phyloP scores from a whole-genome alignment of 352 stramenopile genomes.

The Pythium monospermum region DNA sequence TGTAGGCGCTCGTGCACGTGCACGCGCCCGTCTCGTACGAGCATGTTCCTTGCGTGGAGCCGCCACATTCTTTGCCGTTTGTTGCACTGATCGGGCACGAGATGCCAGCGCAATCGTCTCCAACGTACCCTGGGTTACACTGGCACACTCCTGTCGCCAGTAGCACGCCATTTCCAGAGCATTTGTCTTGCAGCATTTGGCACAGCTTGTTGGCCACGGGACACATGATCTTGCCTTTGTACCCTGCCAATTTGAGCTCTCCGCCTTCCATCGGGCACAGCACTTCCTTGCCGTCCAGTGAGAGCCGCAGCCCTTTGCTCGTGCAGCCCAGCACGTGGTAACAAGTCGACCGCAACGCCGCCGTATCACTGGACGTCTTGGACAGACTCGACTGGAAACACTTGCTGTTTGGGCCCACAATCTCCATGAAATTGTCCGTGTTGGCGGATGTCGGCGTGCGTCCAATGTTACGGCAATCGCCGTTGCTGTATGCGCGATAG shows the following conservation, averaged over 20 bases:
- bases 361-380: slow-evolving; percentile 28
- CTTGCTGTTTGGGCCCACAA: slow-evolving; percentile 40
- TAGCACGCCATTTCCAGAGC: slow-evolving; percentile 54
- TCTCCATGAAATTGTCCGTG: slow-evolving; percentile 48
- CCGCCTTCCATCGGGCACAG: slow-evolving; percentile 57
- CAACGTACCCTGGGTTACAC: slow-evolving; percentile 49
- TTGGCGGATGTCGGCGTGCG: slow-evolving; percentile 31
- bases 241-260: slow-evolving; percentile 43
- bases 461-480: slow-evolving; percentile 63
- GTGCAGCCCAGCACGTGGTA: slow-evolving; percentile 57
- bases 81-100: slow-evolving; percentile 29
- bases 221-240: slow-evolving; percentile 44
- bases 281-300: slow-evolving; percentile 46
- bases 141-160: slow-evolving; percentile 42
- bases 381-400: slow-evolving; percentile 73
- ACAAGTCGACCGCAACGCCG: slow-evolving; percentile 36
- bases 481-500: slow-evolving; percentile 73
- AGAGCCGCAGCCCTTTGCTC: slow-evolving; percentile 31
- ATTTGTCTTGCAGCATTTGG: slow-evolving; percentile 63
- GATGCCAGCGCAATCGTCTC: slow-evolving; percentile 46
- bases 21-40: slow-evolving; percentile 40
- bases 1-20: slow-evolving; percentile 42
- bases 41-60: slow-evolving; percentile 36
- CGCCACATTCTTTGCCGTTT: slow-evolving; percentile 35
- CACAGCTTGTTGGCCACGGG: slow-evolving; percentile 45